Conservation (phyloP, 768 basidiomycete species). For the Lentinula sp. region DNA sequence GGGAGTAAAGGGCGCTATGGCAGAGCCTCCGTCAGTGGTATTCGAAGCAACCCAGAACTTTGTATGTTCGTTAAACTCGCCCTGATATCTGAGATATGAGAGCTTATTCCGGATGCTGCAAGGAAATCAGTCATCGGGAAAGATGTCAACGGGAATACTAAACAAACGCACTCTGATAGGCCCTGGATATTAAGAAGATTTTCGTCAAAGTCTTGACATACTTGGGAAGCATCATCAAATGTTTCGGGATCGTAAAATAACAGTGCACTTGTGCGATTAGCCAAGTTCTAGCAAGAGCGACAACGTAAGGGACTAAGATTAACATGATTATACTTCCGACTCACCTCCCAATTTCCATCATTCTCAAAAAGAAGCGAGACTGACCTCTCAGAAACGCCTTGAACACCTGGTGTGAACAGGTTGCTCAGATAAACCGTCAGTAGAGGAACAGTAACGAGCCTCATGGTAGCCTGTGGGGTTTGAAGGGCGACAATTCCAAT, state of each 20-base stretch:
- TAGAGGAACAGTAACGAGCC: not conserved
- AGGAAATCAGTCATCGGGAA: not conserved
- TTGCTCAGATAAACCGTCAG: not conserved
- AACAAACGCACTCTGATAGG: not conserved
- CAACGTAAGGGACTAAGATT: not conserved
- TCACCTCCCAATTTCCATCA: conserved; percentile 13
- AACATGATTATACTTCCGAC: not conserved
- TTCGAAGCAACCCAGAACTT: conserved; percentile 5
- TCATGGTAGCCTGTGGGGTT: not conserved
- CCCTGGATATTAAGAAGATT: conserved; percentile 4
- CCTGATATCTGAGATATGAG: not conserved
- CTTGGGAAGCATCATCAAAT: conserved; percentile 6
- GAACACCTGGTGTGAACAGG: not conserved
- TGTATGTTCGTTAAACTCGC: not conserved
- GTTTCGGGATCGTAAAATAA: conserved; percentile 10
- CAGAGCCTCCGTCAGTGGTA: not conserved
- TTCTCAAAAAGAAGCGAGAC: conserved; percentile 14
- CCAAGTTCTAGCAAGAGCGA: conserved; percentile 5
- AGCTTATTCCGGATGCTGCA: not conserved
- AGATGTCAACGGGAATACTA: not conserved
- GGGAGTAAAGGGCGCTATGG: not conserved
- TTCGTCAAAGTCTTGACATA: conserved; percentile 10
- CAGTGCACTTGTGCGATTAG: conserved; percentile 11
- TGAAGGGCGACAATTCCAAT: not conserved
- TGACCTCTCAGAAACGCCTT: not conserved